These are phyloP conservation scores for Lentinula lateritia DNA, from an alignment of 768 basidiomycete genomes.

Conservation along the genomic window DNA sequence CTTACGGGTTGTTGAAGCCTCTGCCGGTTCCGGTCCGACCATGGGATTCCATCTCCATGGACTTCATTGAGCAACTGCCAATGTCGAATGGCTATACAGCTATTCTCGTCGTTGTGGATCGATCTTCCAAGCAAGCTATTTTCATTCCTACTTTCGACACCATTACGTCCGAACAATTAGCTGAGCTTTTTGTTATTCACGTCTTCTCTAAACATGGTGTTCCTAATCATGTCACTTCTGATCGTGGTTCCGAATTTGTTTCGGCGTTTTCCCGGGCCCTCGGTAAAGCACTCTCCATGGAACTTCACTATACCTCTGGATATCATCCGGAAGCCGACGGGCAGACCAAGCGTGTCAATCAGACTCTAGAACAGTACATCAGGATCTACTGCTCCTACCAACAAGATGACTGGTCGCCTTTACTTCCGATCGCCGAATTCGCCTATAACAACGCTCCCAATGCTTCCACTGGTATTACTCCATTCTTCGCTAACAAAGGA, in stretches of 20 bases:
- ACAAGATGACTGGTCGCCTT: conserved; percentile 20
- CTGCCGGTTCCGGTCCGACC: conserved; percentile 16
- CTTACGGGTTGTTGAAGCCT: conserved; percentile 14
- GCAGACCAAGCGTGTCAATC: conserved; percentile 19
- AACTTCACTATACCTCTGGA: conserved; percentile 12
- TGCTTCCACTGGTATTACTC: conserved; percentile 18
- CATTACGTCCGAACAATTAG: conserved; percentile 9
- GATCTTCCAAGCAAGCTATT: conserved; percentile 6
- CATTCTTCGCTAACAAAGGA: conserved; percentile 23
- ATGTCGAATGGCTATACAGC: conserved; percentile 9
- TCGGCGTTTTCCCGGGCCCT: conserved; percentile 14
- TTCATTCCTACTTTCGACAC: conserved; percentile 10
- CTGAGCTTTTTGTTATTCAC: conserved; percentile 11
- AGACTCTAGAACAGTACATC: conserved; percentile 18
- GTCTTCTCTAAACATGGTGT: conserved; percentile 19
- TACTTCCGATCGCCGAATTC: conserved; percentile 20
- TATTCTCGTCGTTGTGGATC: conserved; percentile 10
- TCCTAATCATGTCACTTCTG: conserved; percentile 12
- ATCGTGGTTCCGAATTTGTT: conserved; percentile 16
- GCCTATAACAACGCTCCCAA: conserved; percentile 21
- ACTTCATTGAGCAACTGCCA: conserved; percentile 21
- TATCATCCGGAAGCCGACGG: conserved; percentile 19
- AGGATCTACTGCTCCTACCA: conserved; percentile 17
- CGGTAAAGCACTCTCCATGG: conserved; percentile 9
- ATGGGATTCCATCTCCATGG: conserved; percentile 18